Evolutionary conservation across 768 basidiomycete genomes (phyloP).

Genomic region (Lepiota venenata): DNA sequence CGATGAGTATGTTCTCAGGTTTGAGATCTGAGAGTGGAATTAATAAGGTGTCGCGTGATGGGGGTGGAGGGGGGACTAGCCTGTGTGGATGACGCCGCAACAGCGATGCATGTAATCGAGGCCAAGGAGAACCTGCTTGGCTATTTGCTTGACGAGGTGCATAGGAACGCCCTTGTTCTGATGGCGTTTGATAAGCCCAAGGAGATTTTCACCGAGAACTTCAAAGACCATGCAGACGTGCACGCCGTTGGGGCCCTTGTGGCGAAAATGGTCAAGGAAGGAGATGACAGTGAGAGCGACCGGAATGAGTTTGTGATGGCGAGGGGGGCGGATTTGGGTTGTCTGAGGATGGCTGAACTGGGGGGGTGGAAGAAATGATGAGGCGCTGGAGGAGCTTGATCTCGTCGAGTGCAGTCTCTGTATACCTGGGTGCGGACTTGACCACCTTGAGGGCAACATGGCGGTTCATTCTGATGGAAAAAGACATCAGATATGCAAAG

Average conservation of each 20-base stretch:
- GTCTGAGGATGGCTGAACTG: constrained; percentile 40
- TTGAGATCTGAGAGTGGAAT: constrained; percentile 67
- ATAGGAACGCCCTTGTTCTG: constrained; percentile 98
- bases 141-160: constrained; percentile 90
- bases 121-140: constrained; percentile 93
- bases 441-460: constrained; percentile 99
- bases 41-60: not conserved
- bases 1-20: constrained; percentile 96
- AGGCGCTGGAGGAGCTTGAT: constrained; percentile 97
- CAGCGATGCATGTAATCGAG: constrained; percentile 97
- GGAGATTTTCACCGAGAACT: constrained; percentile 94
- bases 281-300: constrained; percentile 93
- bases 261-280: constrained; percentile 96
- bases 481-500: too few species aligned
- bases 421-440: constrained; percentile 95
- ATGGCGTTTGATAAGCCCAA: constrained; percentile 95
- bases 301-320: constrained; percentile 75
- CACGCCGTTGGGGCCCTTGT: constrained; percentile 93
- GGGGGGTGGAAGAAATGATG: constrained; percentile 75
- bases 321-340: constrained; percentile 49
- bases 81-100: constrained; percentile 96
- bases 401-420: constrained; percentile 97
- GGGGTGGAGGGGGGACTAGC: constrained; percentile 30
- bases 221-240: constrained; percentile 99
- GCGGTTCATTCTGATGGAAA: constrained; percentile 70